Evolutionary conservation across 495 filamentous ascomycete species (phyloP).

Genomic region (Penicillium dipodomyicola): DNA sequence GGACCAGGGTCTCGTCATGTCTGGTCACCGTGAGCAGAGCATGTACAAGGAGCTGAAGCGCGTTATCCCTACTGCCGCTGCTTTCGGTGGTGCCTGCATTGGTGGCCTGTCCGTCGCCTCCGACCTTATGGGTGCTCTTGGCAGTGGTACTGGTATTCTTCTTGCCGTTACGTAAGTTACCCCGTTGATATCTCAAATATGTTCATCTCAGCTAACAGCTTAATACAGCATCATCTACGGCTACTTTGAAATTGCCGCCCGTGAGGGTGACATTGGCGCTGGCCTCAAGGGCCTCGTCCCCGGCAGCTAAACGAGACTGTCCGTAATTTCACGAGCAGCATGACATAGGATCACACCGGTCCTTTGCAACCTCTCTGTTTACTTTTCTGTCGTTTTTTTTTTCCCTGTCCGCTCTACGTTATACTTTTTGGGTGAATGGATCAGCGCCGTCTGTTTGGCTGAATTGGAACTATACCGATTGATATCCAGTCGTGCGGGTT

Average conservation of each 20-base stretch:
- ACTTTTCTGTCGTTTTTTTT: constrained; percentile 29
- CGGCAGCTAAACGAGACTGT: constrained; percentile 42
- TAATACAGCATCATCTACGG: constrained; percentile 85
- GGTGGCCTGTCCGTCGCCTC: constrained; percentile 93
- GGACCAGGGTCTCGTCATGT: constrained; percentile 99
- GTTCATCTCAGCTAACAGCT: constrained; percentile 19
- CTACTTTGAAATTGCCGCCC: constrained; percentile 98
- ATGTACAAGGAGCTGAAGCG: constrained; percentile 99
- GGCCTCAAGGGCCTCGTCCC: constrained; percentile 87
- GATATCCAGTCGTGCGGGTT: not conserved
- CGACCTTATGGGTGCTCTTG: constrained; percentile 93
- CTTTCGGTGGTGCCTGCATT: constrained; percentile 99
- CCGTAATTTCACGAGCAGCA: constrained; percentile 37
- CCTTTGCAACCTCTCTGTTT: constrained; percentile 27
- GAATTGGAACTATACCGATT: constrained; percentile 1
- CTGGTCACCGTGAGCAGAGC: constrained; percentile 97
- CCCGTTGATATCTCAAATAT: not conserved
- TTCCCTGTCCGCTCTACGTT: constrained; percentile 27
- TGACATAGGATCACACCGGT: constrained; percentile 29
- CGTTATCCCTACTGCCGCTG: constrained; percentile 96
- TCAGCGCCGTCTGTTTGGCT: constrained; percentile 9
- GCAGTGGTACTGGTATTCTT: constrained; percentile 95
- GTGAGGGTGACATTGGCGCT: constrained; percentile 85
- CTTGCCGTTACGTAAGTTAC: constrained; percentile 94
- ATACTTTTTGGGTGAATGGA: constrained; percentile 28